Conservation (phyloP, 148 eudicot genomes). For the Rhododendron griersonianum region DNA sequence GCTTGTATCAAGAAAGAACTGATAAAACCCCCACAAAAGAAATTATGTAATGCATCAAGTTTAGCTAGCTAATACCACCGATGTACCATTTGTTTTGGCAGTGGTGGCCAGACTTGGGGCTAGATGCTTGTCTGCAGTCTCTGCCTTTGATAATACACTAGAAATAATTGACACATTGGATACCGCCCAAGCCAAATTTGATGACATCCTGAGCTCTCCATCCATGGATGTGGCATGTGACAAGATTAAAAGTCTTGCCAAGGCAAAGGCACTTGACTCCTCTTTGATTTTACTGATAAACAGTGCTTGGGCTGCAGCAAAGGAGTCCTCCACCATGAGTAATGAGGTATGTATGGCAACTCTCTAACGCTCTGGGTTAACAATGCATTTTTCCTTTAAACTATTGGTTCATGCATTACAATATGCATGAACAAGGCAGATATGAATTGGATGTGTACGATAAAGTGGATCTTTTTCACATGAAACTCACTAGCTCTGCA, state of each 20-base stretch:
- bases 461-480: neutral
- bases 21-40: neutral
- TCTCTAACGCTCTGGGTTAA: neutral
- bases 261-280: constrained; percentile 90
- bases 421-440: neutral
- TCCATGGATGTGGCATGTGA: constrained; percentile 91
- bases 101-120: constrained; percentile 85
- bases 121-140: constrained; percentile 91
- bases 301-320: constrained; percentile 94
- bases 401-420: neutral
- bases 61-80: neutral
- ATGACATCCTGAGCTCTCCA: constrained; percentile 77
- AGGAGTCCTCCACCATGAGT: constrained; percentile 83
- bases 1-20: neutral
- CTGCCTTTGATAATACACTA: constrained; percentile 87
- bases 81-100: constrained; percentile 28
- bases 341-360: constrained; percentile 57
- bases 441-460: neutral
- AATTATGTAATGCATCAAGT: neutral
- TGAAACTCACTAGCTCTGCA: neutral
- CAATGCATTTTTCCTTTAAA: neutral
- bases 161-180: constrained; percentile 79
- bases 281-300: constrained; percentile 84
- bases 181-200: constrained; percentile 80
- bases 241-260: constrained; percentile 83